phyloP scores from a whole-genome alignment of 1,284 basidiomycete species.

The Fistulinella cinereoalba region DNA sequence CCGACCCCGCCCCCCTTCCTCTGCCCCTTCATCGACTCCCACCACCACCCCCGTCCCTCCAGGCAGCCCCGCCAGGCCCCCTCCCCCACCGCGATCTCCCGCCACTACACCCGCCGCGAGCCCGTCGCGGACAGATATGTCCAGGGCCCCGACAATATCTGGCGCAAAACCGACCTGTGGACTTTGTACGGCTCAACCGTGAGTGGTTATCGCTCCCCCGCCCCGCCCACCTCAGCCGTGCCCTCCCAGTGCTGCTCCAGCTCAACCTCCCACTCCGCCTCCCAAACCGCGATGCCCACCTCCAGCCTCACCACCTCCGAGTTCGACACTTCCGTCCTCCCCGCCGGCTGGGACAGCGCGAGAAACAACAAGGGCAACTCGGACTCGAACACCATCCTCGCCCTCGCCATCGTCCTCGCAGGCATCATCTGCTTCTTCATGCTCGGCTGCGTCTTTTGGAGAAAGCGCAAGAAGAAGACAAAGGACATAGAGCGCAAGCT shows the following conservation, averaged over 20 bases:
- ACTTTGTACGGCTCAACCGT: conserved; percentile 62
- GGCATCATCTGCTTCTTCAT: conserved; percentile 56
- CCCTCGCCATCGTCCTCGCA: conserved; percentile 58
- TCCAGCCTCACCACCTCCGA: conserved; percentile 16
- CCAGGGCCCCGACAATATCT: conserved; percentile 54
- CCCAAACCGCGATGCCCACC: conserved; percentile 14
- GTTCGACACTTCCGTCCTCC: conserved; percentile 41
- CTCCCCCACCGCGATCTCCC: neutral
- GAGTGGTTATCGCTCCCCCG: conserved; percentile 30
- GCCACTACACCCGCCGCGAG: conserved; percentile 3
- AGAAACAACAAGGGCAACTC: conserved; percentile 19
- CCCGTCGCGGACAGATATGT: conserved; percentile 56
- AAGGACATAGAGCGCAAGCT: conserved; percentile 28
- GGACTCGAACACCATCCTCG: conserved; percentile 50
- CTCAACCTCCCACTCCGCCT: conserved; percentile 31
- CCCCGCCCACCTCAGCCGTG: conserved; percentile 5
- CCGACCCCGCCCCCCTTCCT: conserved; percentile 55
- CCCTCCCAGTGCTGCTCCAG: conserved; percentile 23
- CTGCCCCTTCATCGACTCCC: conserved; percentile 44
- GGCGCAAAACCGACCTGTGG: conserved; percentile 57
- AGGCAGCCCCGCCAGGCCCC: neutral
- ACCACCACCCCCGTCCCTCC: neutral
- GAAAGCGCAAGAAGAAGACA: conserved; percentile 40
- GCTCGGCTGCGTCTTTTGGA: conserved; percentile 56
- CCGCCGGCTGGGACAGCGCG: conserved; percentile 52